These are phyloP conservation scores for Geranium brycei DNA, from an alignment of 345 rosid genomes.

Conservation along the genomic window DNA sequence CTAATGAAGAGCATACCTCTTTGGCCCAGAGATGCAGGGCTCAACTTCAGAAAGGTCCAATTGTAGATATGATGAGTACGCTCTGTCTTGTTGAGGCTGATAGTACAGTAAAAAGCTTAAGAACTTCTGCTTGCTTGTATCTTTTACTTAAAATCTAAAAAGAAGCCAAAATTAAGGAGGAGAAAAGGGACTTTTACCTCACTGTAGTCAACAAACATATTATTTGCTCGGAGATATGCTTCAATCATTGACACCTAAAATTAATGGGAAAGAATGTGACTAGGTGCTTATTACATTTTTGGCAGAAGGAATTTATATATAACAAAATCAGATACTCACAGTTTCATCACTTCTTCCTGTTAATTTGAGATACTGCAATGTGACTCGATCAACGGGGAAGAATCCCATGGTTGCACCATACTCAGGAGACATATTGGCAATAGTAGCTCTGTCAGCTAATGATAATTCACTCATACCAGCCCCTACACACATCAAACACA, in stretches of 20 bases:
- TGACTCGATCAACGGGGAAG: slow-evolving; percentile 97
- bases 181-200: slow-evolving; percentile 39
- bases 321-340: slow-evolving; percentile 30
- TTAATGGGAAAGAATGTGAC: slow-evolving; percentile 2
- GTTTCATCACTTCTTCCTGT: slow-evolving; percentile 98
- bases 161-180: background rate
- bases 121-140: background rate
- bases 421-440: slow-evolving; percentile 99
- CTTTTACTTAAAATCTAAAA: background rate
- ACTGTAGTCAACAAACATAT: slow-evolving; percentile 81
- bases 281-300: background rate
- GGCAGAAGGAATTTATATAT: background rate
- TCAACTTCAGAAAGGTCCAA: slow-evolving; percentile 69
- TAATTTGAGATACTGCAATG: slow-evolving; percentile 82
- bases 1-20: slow-evolving; percentile 40
- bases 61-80: slow-evolving; percentile 74
- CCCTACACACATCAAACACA: slow-evolving; percentile 34
- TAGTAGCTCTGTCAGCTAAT: slow-evolving; percentile 96
- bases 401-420: slow-evolving; percentile 99
- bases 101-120: slow-evolving; percentile 1
- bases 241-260: slow-evolving; percentile 81
- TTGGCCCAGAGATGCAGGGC: slow-evolving; percentile 96
- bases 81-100: slow-evolving; percentile 78
- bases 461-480: slow-evolving; percentile 86
- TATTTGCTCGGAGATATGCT: slow-evolving; percentile 90